Conservation (phyloP, 2,329 filamentous ascomycete species). For the Botryotinia globosa region DNA sequence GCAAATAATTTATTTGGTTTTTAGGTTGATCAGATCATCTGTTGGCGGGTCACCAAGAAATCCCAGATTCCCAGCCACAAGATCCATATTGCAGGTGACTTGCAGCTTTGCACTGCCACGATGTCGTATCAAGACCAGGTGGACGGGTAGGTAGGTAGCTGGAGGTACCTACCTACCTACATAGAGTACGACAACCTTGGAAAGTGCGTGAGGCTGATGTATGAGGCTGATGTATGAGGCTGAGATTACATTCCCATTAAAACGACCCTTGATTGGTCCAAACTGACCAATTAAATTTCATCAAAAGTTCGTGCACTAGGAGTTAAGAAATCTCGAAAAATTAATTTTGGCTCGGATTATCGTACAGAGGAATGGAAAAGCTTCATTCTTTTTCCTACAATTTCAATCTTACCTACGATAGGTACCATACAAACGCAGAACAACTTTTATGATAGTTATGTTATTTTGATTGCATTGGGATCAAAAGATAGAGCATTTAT, state of each 20-base stretch:
- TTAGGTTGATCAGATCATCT: neutral
- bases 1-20: neutral
- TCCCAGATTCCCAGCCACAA: neutral
- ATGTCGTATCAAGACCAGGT: neutral
- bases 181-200: too few species aligned
- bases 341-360: constrained; percentile 17
- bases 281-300: constrained; percentile 6
- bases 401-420: neutral
- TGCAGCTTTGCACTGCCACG: neutral
- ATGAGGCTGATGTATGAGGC: neutral
- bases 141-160: too few species aligned
- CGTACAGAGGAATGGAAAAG: constrained; percentile 3
- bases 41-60: neutral
- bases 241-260: neutral
- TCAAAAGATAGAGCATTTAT: neutral
- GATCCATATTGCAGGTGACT: neutral
- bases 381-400: neutral
- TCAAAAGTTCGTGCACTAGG: constrained; percentile 16
- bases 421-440: neutral
- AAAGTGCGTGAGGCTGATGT: neutral
- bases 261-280: neutral
- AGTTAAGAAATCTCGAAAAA: constrained; percentile 17
- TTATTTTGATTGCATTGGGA: neutral
- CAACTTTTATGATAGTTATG: neutral
- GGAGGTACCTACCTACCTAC: too few species aligned